Evolutionary conservation across 2,329 filamentous ascomycete genomes (phyloP).

Genomic region (Exophiala lecanii-corni): DNA sequence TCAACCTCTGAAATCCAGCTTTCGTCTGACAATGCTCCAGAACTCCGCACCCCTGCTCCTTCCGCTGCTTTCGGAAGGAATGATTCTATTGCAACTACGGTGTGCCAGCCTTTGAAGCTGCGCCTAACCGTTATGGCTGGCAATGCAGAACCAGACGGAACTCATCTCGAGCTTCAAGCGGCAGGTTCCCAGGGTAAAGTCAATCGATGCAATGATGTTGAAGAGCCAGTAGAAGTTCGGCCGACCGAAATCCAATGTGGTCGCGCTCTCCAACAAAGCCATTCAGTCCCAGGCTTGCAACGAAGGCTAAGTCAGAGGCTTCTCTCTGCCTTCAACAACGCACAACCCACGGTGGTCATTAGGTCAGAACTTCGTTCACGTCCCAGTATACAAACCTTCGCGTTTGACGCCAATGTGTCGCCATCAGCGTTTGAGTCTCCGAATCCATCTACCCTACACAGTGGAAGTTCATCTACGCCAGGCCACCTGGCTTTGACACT

Average conservation of each 20-base stretch:
- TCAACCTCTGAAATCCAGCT: slow-evolving; percentile 8
- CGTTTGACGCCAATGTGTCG: slow-evolving; percentile 6
- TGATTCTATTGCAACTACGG: slow-evolving; percentile 12
- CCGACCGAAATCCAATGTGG: neutral
- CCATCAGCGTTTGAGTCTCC: slow-evolving; percentile 11
- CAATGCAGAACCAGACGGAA: neutral
- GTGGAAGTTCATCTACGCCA: slow-evolving; percentile 10
- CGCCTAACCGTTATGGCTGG: slow-evolving; percentile 13
- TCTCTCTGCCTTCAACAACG: slow-evolving; percentile 14
- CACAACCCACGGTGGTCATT: slow-evolving; percentile 21
- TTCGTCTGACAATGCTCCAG: slow-evolving; percentile 8
- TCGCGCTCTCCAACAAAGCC: slow-evolving; percentile 10
- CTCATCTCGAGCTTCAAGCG: neutral
- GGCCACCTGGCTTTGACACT: slow-evolving; percentile 3
- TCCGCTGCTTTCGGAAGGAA: slow-evolving; percentile 11
- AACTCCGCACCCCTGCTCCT: slow-evolving; percentile 1
- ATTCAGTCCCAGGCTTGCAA: slow-evolving; percentile 18
- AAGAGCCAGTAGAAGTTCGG: neutral
- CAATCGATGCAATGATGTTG: neutral
- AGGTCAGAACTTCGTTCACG: slow-evolving; percentile 19
- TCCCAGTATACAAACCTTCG: slow-evolving; percentile 22
- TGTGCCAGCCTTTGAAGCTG: slow-evolving; percentile 16
- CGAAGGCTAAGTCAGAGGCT: slow-evolving; percentile 17
- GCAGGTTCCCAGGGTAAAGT: neutral
- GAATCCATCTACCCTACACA: slow-evolving; percentile 19